Conservation (phyloP, 495 filamentous ascomycete genomes). For the Geoglossum glabrum region DNA sequence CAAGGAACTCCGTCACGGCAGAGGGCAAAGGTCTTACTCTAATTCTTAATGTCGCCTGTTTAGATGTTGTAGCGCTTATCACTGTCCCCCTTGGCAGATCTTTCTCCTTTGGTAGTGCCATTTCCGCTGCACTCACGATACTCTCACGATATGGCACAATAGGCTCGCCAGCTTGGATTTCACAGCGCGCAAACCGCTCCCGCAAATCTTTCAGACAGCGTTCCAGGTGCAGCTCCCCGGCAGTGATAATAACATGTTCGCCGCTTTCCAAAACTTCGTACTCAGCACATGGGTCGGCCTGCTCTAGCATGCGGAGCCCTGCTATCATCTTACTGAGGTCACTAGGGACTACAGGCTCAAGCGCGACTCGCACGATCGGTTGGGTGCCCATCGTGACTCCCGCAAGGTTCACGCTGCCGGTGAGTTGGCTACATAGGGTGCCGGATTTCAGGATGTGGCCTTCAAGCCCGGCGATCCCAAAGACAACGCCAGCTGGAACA, state of each 20-base stretch:
- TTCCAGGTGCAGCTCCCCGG: conserved; percentile 87
- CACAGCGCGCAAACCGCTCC: conserved; percentile 83
- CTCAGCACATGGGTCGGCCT: conserved; percentile 87
- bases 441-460: conserved; percentile 86
- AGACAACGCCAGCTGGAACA: conserved; percentile 84
- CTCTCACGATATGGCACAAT: conserved; percentile 94
- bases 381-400: conserved; percentile 57
- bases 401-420: conserved; percentile 81
- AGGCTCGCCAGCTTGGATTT: conserved; percentile 81
- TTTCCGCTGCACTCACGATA: conserved; percentile 69
- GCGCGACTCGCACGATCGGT: conserved; percentile 85
- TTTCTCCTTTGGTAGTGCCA: conserved; percentile 71
- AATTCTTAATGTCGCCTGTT: conserved; percentile 60
- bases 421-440: conserved; percentile 74
- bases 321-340: conserved; percentile 87
- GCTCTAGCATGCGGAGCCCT: conserved; percentile 71
- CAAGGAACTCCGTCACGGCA: conserved; percentile 65
- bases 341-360: conserved; percentile 73
- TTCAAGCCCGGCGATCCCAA: conserved; percentile 85
- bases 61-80: conserved; percentile 53
- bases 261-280: conserved; percentile 87
- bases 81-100: conserved; percentile 76
- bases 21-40: conserved; percentile 62
- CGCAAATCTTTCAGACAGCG: conserved; percentile 84
- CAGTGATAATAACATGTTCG: conserved; percentile 88